phyloP scores from a whole-genome alignment of 768 basidiomycete species.

The Rhizopogon roseolus region DNA sequence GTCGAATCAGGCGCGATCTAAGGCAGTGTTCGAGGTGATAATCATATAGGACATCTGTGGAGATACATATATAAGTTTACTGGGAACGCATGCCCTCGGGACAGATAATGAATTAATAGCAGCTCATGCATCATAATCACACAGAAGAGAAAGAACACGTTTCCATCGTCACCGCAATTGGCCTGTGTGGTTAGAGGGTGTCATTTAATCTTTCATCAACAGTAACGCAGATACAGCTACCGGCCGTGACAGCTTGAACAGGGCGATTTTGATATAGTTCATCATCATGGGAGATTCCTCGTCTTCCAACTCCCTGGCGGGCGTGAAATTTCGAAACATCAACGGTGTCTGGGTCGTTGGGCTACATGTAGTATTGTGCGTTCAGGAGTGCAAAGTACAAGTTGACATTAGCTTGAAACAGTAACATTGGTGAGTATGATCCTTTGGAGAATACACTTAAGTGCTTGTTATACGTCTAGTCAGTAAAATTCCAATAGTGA shows the following conservation, averaged over 20 bases:
- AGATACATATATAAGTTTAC: too few relatives aligned
- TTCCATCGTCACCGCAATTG: not conserved
- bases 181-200: not conserved
- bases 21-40: too few relatives aligned
- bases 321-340: not conserved
- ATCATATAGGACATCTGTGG: too few relatives aligned
- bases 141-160: too few relatives aligned
- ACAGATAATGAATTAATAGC: too few relatives aligned
- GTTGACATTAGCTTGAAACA: not conserved
- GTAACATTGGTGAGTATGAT: not conserved
- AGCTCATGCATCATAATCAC: too few relatives aligned
- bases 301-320: too few relatives aligned
- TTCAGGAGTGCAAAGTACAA: conserved; percentile 3
- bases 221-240: not conserved
- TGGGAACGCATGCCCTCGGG: too few relatives aligned
- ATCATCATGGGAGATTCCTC: not conserved
- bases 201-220: not conserved
- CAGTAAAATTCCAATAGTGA: not conserved
- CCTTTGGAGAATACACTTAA: too few relatives aligned
- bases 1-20: too few relatives aligned
- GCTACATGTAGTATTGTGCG: not conserved
- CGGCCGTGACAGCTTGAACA: not conserved
- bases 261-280: not conserved
- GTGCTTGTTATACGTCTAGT: not conserved
- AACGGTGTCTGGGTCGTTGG: too few relatives aligned